These are phyloP conservation scores for Solanum infundibuliforme DNA, from an alignment of 257 asterid species.

Conservation along the genomic window DNA sequence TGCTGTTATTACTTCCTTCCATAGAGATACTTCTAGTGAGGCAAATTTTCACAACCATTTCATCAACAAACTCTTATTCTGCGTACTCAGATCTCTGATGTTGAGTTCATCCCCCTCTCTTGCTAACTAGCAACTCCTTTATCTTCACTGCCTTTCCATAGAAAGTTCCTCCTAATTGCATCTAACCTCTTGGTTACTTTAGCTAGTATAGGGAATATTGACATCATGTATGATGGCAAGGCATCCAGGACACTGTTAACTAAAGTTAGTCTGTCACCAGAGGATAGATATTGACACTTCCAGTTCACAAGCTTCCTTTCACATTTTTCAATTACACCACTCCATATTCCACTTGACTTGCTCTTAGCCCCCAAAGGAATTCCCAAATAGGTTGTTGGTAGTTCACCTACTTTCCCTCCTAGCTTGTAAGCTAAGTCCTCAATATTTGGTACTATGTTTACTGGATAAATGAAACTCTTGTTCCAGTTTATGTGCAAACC, in stretches of 20 bases:
- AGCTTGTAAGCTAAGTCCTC: not conserved
- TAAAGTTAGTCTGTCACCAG: not conserved
- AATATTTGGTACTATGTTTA: not conserved
- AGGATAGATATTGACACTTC: not conserved
- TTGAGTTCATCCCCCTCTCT: not conserved
- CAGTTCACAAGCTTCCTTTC: not conserved
- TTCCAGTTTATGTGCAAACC: not conserved
- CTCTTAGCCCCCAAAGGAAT: not conserved
- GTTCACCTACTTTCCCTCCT: not conserved
- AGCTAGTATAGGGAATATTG: not conserved
- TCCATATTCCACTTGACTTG: not conserved
- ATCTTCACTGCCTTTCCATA: not conserved
- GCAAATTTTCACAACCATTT: not conserved
- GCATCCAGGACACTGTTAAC: not conserved
- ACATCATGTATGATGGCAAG: not conserved
- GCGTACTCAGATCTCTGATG: not conserved
- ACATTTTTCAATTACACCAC: not conserved
- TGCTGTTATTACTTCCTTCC: not conserved
- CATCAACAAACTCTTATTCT: not conserved
- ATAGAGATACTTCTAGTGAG: not conserved
- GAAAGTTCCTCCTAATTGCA: not conserved
- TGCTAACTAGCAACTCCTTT: not conserved
- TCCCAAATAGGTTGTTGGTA: not conserved
- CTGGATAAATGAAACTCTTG: not conserved
- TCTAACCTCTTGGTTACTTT: not conserved